Evolutionary conservation across 108 stramenopile species (phyloP).

Genomic region (Conticribra guillardii): DNA sequence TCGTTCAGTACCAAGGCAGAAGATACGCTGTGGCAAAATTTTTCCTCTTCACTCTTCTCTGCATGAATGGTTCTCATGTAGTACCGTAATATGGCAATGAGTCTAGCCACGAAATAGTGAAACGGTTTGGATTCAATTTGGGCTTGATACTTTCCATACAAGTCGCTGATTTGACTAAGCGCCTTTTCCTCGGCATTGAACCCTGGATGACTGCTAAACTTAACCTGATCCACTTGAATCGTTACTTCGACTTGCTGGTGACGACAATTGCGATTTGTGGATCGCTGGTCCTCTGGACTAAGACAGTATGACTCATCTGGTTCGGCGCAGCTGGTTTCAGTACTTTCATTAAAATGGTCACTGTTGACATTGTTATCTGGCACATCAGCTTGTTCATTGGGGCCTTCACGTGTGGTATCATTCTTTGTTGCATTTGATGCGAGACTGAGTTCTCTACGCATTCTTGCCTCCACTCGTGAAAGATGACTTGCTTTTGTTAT

Average conservation of each 20-base stretch:
- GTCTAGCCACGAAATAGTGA: conserved; percentile 8
- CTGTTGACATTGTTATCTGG: neutral
- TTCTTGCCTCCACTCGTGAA: conserved; percentile 28
- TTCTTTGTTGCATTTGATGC: neutral
- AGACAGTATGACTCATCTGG: conserved; percentile 29
- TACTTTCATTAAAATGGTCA: too few species aligned
- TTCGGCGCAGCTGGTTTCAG: neutral
- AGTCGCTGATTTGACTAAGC: conserved; percentile 10
- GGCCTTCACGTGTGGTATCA: neutral
- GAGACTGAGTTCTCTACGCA: conserved; percentile 18
- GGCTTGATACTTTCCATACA: conserved; percentile 23
- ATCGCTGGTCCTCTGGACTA: conserved; percentile 9
- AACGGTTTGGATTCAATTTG: conserved; percentile 21
- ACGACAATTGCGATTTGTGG: conserved; percentile 5
- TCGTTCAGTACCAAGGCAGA: neutral
- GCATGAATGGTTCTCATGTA: neutral
- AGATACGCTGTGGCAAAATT: neutral
- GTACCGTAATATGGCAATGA: conserved; percentile 5
- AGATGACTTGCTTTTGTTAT: conserved; percentile 10
- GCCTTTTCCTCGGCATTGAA: conserved; percentile 31
- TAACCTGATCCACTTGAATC: conserved; percentile 29
- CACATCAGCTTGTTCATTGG: neutral
- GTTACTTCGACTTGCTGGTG: conserved; percentile 14
- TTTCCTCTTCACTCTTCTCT: neutral
- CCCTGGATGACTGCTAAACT: conserved; percentile 23